phyloP scores from a whole-genome alignment of 106 monocot genomes.

The Acanthochlamys bracteata region DNA sequence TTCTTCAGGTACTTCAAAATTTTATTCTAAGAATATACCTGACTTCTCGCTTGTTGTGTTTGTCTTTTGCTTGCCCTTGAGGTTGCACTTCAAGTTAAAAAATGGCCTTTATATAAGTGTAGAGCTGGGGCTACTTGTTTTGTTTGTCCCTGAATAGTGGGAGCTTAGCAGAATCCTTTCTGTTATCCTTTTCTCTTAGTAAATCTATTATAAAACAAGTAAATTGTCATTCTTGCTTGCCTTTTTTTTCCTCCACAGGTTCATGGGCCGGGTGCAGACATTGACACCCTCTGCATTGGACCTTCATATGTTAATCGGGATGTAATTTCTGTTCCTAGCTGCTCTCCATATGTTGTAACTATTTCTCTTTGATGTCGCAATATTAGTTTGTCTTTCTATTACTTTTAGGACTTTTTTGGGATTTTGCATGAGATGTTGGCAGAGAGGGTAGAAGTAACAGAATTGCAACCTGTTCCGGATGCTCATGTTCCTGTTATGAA shows the following conservation, averaged over 20 bases:
- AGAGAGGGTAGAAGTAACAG: conserved; percentile 73
- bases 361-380: not conserved
- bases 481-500: conserved; percentile 99
- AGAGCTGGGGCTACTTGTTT: too few species aligned
- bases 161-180: too few species aligned
- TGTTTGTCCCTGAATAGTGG: too few species aligned
- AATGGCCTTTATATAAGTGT: too few species aligned
- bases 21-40: too few species aligned
- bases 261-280: conserved; percentile 89
- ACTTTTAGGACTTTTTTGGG: conserved; percentile 78
- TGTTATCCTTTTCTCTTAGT: too few species aligned
- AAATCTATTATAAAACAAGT: too few species aligned
- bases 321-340: conserved; percentile 17
- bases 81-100: too few species aligned
- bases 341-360: not conserved
- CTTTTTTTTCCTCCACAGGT: conserved; percentile 33
- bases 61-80: too few species aligned
- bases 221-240: not conserved
- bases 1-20: too few species aligned
- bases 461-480: conserved; percentile 91
- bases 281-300: conserved; percentile 93
- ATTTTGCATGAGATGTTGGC: conserved; percentile 80
- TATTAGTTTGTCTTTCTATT: not conserved
- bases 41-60: too few species aligned
- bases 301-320: conserved; percentile 98